Evolutionary conservation across 1,139 yeast species (phyloP), one percentile per base, ranked within the genome.

Genomic region (Maudiozyma humilis): DNA sequence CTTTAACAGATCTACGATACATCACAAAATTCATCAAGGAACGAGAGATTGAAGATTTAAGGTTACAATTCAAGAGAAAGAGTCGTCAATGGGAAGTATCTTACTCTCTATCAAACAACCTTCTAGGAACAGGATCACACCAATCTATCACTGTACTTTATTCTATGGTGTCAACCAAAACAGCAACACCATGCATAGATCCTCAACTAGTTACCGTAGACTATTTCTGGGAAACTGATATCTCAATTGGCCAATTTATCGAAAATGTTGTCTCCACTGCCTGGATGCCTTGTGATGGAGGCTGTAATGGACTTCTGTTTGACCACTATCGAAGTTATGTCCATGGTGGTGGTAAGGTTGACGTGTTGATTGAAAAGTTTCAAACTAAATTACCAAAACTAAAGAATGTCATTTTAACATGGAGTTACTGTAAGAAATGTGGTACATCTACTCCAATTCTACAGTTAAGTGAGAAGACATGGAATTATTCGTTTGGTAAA

Each of bases 401-500:
- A 37, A 79, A 79, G 47, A 75, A 81, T 54, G 75, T 76, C n/a
- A 78, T 93, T 41, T 69, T 88, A 40, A 82, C 89, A 72, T 93
- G 98, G 98, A 85, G 95, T 60, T 79, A 76, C 51, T 93, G 99
- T 64, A 85, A 82, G 47, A 72, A 71, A 42, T 93, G 99, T 61
- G 75, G 79, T 16, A 75, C 72, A 38, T 72, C 83, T 0, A 81
- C 95, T 3, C 94, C 96, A 0, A 79, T 85, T 13, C 68, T 80
- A 19, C 85, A 87, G n/a, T 78, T 93, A 83, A 83, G 86, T 54
- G 91, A 87, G 44, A 82, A 82, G 25, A 81, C 96, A 0, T 89
- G 94, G 81, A 87, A 82, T 57, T 80, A 82, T 51, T 89, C 97
- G 0, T 79, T 93, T 61, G 98, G 98, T 0, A 93, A 91, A 59